phyloP scores from a whole-genome alignment of 2,329 filamentous ascomycete genomes.

The Colletotrichum somersetense region DNA sequence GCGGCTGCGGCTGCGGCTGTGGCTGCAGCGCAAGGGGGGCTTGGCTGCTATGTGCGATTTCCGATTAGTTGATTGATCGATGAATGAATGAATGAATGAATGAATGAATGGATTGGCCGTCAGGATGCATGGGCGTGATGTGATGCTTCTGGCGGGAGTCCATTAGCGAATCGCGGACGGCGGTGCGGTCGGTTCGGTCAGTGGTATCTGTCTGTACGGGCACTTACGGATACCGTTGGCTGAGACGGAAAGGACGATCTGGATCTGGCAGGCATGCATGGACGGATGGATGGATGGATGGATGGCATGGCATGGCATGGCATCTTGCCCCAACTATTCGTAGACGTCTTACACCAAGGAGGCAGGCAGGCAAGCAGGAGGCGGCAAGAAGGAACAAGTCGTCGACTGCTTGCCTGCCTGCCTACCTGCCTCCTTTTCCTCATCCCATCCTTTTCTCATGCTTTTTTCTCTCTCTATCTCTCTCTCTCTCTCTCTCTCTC shows the following conservation, averaged over 20 bases:
- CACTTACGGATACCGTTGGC: constrained; percentile 11
- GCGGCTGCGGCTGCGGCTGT: neutral
- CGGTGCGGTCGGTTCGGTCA: neutral
- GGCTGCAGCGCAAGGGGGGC: constrained; percentile 3
- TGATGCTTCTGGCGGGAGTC: no score
- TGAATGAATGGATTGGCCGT: no score
- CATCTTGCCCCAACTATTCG: no score
- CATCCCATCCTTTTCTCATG: neutral
- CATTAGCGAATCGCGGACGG: neutral
- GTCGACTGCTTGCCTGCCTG: neutral
- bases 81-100: no score
- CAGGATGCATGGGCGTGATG: no score
- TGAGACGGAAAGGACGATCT: neutral
- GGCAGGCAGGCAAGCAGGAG: neutral
- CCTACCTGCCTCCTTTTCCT: neutral
- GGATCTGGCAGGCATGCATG: no score
- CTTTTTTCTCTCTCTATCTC: neutral
- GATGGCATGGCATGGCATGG: no score
- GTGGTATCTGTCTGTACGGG: no score
- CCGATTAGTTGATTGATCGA: neutral
- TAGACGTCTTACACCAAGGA: no score
- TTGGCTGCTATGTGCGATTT: no score
- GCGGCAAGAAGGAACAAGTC: neutral
- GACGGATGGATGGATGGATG: no score
- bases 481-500: neutral